Percentiles rank a stretch among this genome's conserved stretches.
phyloP scores from a whole-genome alignment of 1,284 basidiomycete genomes.

The Cutaneotrichosporon cavernicola region DNA sequence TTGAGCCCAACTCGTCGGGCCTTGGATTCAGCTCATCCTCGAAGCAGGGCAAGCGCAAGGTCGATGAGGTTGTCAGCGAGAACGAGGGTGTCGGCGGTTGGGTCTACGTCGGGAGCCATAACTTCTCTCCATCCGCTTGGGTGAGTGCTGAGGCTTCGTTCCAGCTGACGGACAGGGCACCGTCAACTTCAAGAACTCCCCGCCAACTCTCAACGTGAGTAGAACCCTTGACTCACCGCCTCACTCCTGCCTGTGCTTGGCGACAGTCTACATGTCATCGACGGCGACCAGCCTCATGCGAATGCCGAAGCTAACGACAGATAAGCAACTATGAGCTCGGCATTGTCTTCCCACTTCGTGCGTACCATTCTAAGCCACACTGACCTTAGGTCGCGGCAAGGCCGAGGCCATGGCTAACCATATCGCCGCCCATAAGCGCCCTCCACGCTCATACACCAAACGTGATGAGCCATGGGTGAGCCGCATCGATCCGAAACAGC shows the following conservation, averaged over 20 bases:
- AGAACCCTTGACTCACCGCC: background rate
- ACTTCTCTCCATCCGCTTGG: conserved; percentile 50
- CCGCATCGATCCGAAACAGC: background rate
- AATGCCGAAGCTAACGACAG: conserved; percentile 13
- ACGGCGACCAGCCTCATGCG: background rate
- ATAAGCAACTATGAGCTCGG: conserved; percentile 51
- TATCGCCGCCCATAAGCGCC: conserved; percentile 47
- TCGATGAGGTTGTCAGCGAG: conserved; percentile 26
- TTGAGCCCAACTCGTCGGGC: conserved; percentile 35
- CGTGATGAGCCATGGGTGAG: conserved; percentile 48
- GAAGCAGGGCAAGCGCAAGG: conserved; percentile 35
- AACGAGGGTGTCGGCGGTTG: conserved; percentile 41
- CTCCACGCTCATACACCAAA: conserved; percentile 38
- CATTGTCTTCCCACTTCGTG: conserved; percentile 49
- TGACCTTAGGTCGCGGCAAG: conserved; percentile 30
- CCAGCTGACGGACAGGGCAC: conserved; percentile 35
- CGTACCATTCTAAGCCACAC: conserved; percentile 12
- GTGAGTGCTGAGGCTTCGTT: conserved; percentile 23
- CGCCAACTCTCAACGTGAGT: conserved; percentile 31
- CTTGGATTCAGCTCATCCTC: conserved; percentile 21
- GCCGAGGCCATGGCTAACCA: conserved; percentile 34
- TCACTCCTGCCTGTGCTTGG: too few species aligned
- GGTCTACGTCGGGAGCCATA: conserved; percentile 51
- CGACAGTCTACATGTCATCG: background rate
- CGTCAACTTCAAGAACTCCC: conserved; percentile 39